Evolutionary conservation across 352 stramenopile genomes (phyloP), one percentile per base, ranked within the genome.

Genomic region (Phytophthora vignae): DNA sequence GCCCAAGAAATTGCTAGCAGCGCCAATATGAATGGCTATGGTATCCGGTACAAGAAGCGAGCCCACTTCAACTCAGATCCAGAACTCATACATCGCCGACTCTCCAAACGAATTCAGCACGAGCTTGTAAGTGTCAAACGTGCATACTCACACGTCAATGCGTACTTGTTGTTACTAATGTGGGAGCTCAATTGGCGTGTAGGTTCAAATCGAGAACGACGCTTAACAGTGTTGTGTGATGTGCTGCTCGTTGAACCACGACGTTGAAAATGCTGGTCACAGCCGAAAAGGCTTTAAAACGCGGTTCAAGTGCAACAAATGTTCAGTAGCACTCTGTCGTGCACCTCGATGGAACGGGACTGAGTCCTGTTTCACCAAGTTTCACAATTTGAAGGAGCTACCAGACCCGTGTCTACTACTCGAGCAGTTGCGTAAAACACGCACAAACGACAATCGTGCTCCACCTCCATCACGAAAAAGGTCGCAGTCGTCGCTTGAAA

Each of bases 261-360:
- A 59, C 53, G 29, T 44, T 46, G 53, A 59, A 29, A 59, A 59
- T 25, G 53, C 25, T 46, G 53, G 9, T 44, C 53, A 59, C 29
- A 27, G 53, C 19, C 53, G 53, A 15, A 59, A 59, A 46, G 53
- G 53, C 25, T 59, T 59, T 31, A 59, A 59, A 59, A 59, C 29
- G 12, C 25, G 15, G 11, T 59, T 59, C 53, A 44, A 59, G 19
- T 59, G 53, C 53, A 59, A 46, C n/a, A 19, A 44, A 46, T 59
- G 15, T 9, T 59, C 36, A 42, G 36, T 42, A 42, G 36, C 36
- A 42, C 36, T 42, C 36, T 17, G 36, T 42, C 36, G 36, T 42
- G 10, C 36, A 42, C 36, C 36, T 42, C 10, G 10, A 42, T 42
- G 36, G 36, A 42, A 40, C 33, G 36, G 36, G 36, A 4, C 27